Base-by-base conservation (phyloP, 2,329 filamentous ascomycete species). In the Cladosporium sp. region DNA sequence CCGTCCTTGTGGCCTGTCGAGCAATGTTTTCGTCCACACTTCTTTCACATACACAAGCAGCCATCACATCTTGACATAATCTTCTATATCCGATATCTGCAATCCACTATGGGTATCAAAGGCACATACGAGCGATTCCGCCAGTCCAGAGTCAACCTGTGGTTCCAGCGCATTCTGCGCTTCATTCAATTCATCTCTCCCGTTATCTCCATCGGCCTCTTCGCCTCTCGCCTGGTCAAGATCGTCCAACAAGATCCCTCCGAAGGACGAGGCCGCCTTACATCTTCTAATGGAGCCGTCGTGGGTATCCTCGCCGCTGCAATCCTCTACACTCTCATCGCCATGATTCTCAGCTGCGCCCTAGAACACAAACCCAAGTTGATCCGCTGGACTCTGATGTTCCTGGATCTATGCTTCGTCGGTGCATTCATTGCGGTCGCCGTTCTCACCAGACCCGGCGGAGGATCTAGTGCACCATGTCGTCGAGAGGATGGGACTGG, bases 231-330 rank as follows among this genome's bases (percentile, higher is more conserved):
- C 20, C 22, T 73, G 8, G 63, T 62, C 59, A 71, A 70, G 35
- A 67, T 74, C 45, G 66, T 69, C 52, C 66, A 62, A 56, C 60
- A 45, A 25, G 35, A 38, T 11, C 35, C 35, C 2, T 16, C 16
- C 5, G 18, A 33, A 13, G 40, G 40, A 7, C 25, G 40, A n/a
- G 40, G 27, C 16, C 49, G 45, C 19, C 59, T 64, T 56, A 67
- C n/a, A 56, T 59, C 61, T 16, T 62, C 67, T 32, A 69, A 66
- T 38, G 64, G 67, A 19, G 68, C 71, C 15, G 71, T 74, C 32
- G 70, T 73, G 55, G 71, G 70, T 47, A 74, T 74, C 40, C 66
- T 74, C 18, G 67, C 70, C 8, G 72, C 72, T 4, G 72, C 72
- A 4, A 67, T 72, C 11, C 55, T 69, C 6, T 74, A 75, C 61